A percentile compares a stretch with the other conserved stretches of the same genome.
Conservation (phyloP, 192 early-diverging fungal species). For the Chytriomyces confervae region DNA sequence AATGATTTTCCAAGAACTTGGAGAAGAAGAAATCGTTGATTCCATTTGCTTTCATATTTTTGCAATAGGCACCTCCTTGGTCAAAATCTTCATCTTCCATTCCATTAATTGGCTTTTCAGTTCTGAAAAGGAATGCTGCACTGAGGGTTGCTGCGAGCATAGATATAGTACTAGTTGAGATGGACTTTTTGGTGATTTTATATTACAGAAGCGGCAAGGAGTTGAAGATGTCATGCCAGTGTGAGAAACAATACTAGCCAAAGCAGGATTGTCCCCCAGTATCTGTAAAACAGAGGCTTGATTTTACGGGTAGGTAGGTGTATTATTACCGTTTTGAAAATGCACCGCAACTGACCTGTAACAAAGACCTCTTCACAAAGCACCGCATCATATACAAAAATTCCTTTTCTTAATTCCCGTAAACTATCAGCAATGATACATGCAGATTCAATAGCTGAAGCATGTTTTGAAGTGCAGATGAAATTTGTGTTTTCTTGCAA, state of each 20-base stretch:
- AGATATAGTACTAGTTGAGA: too few relatives aligned
- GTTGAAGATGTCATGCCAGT: background rate
- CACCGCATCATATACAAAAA: slow-evolving; percentile 17
- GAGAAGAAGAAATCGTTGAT: too few relatives aligned
- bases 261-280: slow-evolving; percentile 15
- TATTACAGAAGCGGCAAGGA: slow-evolving; percentile 15
- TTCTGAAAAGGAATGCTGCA: too few relatives aligned
- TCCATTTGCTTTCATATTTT: too few relatives aligned
- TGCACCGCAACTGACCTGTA: slow-evolving; percentile 20
- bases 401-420: background rate
- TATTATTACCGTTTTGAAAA: background rate
- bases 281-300: slow-evolving; percentile 5
- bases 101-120: too few relatives aligned
- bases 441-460: slow-evolving; percentile 26
- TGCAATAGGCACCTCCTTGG: too few relatives aligned
- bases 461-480: slow-evolving; percentile 20
- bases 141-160: too few relatives aligned
- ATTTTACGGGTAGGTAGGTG: too few relatives aligned
- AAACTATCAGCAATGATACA: background rate
- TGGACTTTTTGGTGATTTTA: background rate
- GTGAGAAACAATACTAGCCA: background rate
- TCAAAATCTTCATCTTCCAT: too few relatives aligned
- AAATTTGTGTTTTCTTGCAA: slow-evolving; percentile 29
- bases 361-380: slow-evolving; percentile 12
- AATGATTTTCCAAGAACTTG: too few relatives aligned